Evolutionary conservation across 257 asterid species (phyloP), one percentile per base, ranked within the genome.

Genomic region (Perilla frutescens): DNA sequence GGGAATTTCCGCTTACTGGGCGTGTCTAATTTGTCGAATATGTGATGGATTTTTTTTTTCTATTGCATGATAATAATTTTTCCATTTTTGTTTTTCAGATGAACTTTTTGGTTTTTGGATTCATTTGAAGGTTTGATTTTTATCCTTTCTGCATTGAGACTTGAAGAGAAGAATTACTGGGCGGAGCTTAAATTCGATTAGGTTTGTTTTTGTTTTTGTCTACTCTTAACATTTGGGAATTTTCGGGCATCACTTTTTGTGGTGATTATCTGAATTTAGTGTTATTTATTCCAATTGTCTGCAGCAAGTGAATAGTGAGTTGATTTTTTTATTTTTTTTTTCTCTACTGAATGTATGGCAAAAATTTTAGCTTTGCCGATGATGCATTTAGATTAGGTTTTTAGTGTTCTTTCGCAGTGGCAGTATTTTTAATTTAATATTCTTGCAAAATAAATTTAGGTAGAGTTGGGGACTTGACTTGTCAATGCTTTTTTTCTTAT

Each of bases 41-140:
- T 65, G 20, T 8, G 44, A 61, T 51, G 40, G 56, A 34, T 34
- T 34, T 34, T 34, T 11, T 60, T 32, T 20, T 55, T 39, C 26
- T 61, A 77, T 74, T 83, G 72, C 59, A 66, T 76, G 78, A 29
- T 63, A 20, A 13, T 64, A 11, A 26, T 3, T 39, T 14, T 45
- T 45, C 41, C 7, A 48, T 13, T 7, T 62, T 47, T 53, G 26
- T 13, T 65, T 43, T 68, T 68, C 84, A 82, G 89, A 62, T 69
- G 56, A 65, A 14, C 74, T 43, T 50, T 77, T 15, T 72, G 75
- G 72, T 7, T 11, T 53, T 57, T 45, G 62, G 79, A 68, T 74
- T 73, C 20, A 34, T 59, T 55, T 13, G 43, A 70, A 71, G 70
- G 58, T 54, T 74, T 60, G 48, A 59, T 20, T 57, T 47, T 62